Evolutionary conservation across 805 yeast genomes (phyloP).

Genomic region (Scheffersomyces spartinae): DNA sequence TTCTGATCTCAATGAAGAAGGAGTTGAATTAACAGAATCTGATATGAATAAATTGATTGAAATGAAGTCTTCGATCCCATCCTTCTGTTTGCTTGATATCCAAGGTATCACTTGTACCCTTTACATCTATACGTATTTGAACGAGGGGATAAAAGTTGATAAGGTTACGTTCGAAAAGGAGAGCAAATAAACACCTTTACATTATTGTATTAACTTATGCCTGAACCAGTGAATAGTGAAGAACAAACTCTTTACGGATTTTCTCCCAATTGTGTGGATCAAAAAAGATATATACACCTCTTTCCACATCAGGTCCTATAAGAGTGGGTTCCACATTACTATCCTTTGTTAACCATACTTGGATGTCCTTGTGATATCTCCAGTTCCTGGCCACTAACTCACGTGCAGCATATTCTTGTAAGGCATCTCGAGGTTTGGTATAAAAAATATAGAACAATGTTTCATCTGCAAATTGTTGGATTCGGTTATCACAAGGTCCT

Average conservation of each 20-base stretch:
- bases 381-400: slow-evolving; percentile 89
- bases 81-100: slow-evolving; percentile 83
- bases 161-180: slow-evolving; percentile 43
- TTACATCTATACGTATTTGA: slow-evolving; percentile 72
- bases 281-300: slow-evolving; percentile 88
- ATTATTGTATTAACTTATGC: too few relatives aligned
- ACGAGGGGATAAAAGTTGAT: slow-evolving; percentile 83
- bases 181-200: too few relatives aligned
- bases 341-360: slow-evolving; percentile 95
- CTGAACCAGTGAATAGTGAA: too few relatives aligned
- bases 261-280: slow-evolving; percentile 96
- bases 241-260: slow-evolving; percentile 58
- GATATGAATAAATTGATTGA: slow-evolving; percentile 6
- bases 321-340: slow-evolving; percentile 82
- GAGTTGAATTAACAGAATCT: slow-evolving; percentile 10
- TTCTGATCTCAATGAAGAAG: slow-evolving; percentile 8
- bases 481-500: slow-evolving; percentile 34
- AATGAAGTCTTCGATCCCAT: slow-evolving; percentile 42
- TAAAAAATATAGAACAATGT: slow-evolving; percentile 89
- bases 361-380: slow-evolving; percentile 93
- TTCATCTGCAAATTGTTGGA: slow-evolving; percentile 69
- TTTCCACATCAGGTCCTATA: slow-evolving; percentile 68
- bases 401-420: slow-evolving; percentile 89
- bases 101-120: slow-evolving; percentile 68
- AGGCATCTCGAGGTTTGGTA: slow-evolving; percentile 81